Evolutionary conservation across 2,329 filamentous ascomycete genomes (phyloP).

Genomic region (Botrytis paeoniae): DNA sequence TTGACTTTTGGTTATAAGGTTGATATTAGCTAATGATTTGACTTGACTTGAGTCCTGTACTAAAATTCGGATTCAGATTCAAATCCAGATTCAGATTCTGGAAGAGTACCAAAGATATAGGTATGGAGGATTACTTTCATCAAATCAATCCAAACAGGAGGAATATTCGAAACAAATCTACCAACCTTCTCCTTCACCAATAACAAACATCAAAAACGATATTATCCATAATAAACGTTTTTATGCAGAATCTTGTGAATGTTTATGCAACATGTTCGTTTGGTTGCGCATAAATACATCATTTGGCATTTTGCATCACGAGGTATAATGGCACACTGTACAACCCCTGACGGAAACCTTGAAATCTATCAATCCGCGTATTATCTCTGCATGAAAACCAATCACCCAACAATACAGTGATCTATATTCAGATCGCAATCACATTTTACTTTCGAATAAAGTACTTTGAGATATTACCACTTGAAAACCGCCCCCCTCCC

Average conservation of each 20-base stretch:
- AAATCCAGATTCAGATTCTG: not conserved
- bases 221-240: not conserved
- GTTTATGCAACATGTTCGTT: not conserved
- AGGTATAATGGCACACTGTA: not conserved
- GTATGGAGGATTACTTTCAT: not conserved
- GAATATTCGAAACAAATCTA: not conserved
- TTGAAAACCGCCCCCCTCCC: not conserved
- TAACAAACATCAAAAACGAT: not conserved
- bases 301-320: not conserved
- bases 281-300: not conserved
- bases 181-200: not conserved
- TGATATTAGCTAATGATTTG: not conserved
- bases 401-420: not conserved
- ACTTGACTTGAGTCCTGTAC: not conserved
- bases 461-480: not conserved
- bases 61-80: not conserved
- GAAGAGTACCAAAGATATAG: not conserved
- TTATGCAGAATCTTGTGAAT: not conserved
- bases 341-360: not conserved
- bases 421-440: not conserved
- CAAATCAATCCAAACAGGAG: not conserved
- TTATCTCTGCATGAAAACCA: not conserved
- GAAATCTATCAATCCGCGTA: not conserved
- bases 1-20: not conserved
- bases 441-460: not conserved